Base-by-base conservation (phyloP, 23 red algal genomes). In the Cyanidioschyzon merolae region DNA sequence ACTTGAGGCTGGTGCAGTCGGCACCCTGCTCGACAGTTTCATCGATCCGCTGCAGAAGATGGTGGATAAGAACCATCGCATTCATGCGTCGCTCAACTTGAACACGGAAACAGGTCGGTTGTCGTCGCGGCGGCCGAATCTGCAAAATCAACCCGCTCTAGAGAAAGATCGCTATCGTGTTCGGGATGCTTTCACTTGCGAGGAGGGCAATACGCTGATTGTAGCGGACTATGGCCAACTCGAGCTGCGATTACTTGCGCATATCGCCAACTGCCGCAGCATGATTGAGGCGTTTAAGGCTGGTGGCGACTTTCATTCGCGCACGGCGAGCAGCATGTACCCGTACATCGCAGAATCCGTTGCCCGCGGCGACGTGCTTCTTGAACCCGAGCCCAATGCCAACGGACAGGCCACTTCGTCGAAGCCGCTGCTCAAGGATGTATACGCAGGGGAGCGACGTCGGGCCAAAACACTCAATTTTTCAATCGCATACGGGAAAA, bases 401-500 rank as follows among this genome's bases (percentile, higher is more conserved):
- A 31, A 38, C 16, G 39, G 0, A 0, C 2, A 59, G 50, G 40
- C 34, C 2, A 21, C 12, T 15, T 21, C 45, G 45, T 2, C 34
- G 0, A 38, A 83, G 31, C 90, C 90, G 37, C 86, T 95, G 31
- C 37, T 95, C 0, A 95, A 95, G 39, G 90, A 95, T 38, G 75
- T 80, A 77, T 95, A 86, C 79, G 41, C 86, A 1, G 74, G 38
- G 18, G 85, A 95, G 58, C 77, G 90, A 74, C 76, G 83, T 58
- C 83, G 84, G 38, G 90, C 90, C 31, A 95, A 95, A 68, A 87
- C 81, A 29, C 58, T 95, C 1, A 95, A 95, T 39, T 95, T 95
- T 83, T 95, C 90, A 25, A 95, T 95, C 34, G 90, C 90, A 0
- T 95, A 95, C 71, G 90, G 90, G 25, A 95, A 95, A 38, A 95